phyloP scores from a whole-genome alignment of 495 filamentous ascomycete genomes.

The Xylaria curta region DNA sequence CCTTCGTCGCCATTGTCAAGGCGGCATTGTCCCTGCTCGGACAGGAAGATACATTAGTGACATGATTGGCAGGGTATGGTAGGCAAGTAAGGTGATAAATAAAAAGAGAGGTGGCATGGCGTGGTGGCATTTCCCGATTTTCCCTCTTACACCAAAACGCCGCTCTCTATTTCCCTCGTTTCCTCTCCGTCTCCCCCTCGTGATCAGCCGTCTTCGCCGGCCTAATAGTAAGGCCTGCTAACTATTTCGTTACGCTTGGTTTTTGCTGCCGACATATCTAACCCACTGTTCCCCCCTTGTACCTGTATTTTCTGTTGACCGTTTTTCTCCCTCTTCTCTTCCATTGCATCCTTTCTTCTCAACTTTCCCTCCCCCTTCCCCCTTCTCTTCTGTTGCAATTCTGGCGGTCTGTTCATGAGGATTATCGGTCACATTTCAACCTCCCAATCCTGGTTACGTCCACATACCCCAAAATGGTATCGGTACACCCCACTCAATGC shows the following conservation, averaged over 20 bases:
- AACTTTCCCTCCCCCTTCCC: conserved; percentile 5
- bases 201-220: conserved; percentile 28
- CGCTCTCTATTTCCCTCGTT: conserved; percentile 25
- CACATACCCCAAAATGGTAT: conserved; percentile 39
- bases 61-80: conserved; percentile 17
- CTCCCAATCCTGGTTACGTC: conserved; percentile 29
- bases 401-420: conserved; percentile 21
- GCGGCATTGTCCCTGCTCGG: not conserved
- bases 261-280: conserved; percentile 32
- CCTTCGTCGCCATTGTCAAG: conserved; percentile 3
- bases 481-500: conserved; percentile 31
- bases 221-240: conserved; percentile 25
- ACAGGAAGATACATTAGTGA: conserved; percentile 5
- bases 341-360: conserved; percentile 28
- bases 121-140: conserved; percentile 29
- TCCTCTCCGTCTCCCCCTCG: conserved; percentile 23
- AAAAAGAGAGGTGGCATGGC: conserved; percentile 22
- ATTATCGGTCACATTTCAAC: conserved; percentile 27
- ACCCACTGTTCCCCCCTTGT: conserved; percentile 46
- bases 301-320: conserved; percentile 37
- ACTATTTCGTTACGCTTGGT: conserved; percentile 26
- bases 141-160: conserved; percentile 17
- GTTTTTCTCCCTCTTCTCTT: conserved; percentile 22
- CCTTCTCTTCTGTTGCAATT: conserved; percentile 30
- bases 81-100: conserved; percentile 14